Conservation (phyloP, 352 stramenopile species). For the Pythium periplocum region DNA sequence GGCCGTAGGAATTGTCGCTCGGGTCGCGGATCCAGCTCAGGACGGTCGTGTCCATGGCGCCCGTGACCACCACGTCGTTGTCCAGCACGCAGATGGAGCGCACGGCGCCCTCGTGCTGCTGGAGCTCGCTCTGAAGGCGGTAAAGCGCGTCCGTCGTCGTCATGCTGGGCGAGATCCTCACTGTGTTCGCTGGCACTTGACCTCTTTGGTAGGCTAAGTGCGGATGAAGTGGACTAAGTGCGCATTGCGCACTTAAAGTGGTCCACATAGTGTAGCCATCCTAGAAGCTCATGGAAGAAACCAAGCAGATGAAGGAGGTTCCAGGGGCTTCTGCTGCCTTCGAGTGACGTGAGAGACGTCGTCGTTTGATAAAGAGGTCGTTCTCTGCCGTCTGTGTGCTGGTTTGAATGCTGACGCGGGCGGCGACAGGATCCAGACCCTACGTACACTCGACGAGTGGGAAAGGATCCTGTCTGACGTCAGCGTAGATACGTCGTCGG, state of each 20-base stretch:
- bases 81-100: slow-evolving; percentile 48
- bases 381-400: too few relatives aligned
- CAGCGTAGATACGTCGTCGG: too few relatives aligned
- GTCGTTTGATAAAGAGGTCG: too few relatives aligned
- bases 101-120: slow-evolving; percentile 74
- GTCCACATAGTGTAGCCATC: too few relatives aligned
- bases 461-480: too few relatives aligned
- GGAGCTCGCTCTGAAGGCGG: slow-evolving; percentile 39
- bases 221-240: not conserved
- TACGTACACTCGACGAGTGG: too few relatives aligned
- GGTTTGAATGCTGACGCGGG: too few relatives aligned
- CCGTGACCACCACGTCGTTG: slow-evolving; percentile 55
- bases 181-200: not conserved
- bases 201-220: not conserved
- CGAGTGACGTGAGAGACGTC: too few relatives aligned
- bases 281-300: too few relatives aligned
- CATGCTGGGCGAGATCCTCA: slow-evolving; percentile 1
- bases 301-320: too few relatives aligned
- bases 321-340: too few relatives aligned
- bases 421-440: too few relatives aligned
- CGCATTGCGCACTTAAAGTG: not conserved
- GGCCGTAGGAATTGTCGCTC: slow-evolving; percentile 21
- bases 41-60: slow-evolving; percentile 71
- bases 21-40: slow-evolving; percentile 42
- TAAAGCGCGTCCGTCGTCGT: slow-evolving; percentile 1